phyloP scores from a whole-genome alignment of 2,329 filamentous ascomycete genomes.

The Claviceps quebecensis region DNA sequence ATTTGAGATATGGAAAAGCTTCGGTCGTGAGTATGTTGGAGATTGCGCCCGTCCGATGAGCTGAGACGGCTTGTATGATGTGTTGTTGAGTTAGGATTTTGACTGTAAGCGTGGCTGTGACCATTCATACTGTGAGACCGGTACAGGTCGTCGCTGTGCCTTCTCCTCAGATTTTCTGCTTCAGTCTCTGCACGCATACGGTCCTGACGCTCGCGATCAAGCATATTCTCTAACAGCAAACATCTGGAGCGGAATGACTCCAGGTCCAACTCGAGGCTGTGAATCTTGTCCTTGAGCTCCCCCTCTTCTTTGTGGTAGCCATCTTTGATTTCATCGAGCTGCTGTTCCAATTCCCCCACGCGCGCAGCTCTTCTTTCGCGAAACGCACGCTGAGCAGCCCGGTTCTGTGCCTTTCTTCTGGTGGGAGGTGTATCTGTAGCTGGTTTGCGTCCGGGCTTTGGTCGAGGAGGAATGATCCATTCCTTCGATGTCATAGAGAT shows the following conservation, averaged over 20 bases:
- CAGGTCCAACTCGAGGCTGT: conserved; percentile 48
- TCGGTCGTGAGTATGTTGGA: conserved; percentile 16
- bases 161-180: conserved; percentile 20
- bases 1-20: conserved; percentile 44
- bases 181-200: conserved; percentile 29
- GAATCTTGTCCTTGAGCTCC: conserved; percentile 43
- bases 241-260: conserved; percentile 51
- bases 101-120: conserved; percentile 13
- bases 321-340: conserved; percentile 47
- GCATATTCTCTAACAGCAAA: conserved; percentile 46
- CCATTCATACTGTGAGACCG: conserved; percentile 15
- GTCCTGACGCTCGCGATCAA: conserved; percentile 43
- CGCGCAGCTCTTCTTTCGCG: conserved; percentile 74
- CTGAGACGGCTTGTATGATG: conserved; percentile 14
- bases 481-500: conserved; percentile 62
- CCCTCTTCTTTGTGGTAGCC: conserved; percentile 42
- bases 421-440: conserved; percentile 85
- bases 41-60: conserved; percentile 14
- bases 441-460: conserved; percentile 85
- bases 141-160: conserved; percentile 15
- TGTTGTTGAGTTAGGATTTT: conserved; percentile 12
- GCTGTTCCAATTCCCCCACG: conserved; percentile 61
- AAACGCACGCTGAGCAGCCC: conserved; percentile 82
- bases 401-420: conserved; percentile 88
- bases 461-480: conserved; percentile 73